phyloP scores from a whole-genome alignment of 306 rosid species.

The Medicago ruthenica region DNA sequence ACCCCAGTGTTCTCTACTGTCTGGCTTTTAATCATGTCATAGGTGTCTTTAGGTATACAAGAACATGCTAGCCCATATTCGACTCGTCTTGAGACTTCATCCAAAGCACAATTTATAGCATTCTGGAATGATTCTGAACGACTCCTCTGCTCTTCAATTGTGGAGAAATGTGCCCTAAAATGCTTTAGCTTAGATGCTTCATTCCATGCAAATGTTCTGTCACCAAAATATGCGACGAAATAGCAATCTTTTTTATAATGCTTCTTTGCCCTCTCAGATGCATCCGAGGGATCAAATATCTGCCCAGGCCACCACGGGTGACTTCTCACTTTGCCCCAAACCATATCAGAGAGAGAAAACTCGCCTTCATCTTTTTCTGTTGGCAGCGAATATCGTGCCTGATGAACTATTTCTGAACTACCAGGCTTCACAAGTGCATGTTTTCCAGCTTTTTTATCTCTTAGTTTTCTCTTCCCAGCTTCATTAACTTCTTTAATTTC shows the following conservation, averaged over 20 bases:
- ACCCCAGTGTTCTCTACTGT: constrained; percentile 83
- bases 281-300: constrained; percentile 80
- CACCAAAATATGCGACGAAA: constrained; percentile 97
- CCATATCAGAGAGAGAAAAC: constrained; percentile 79
- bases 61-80: constrained; percentile 81
- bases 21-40: constrained; percentile 64
- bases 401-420: constrained; percentile 44
- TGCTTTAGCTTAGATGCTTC: constrained; percentile 80
- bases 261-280: constrained; percentile 90
- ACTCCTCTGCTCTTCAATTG: constrained; percentile 71
- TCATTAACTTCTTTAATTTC: constrained; percentile 55
- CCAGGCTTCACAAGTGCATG: constrained; percentile 43
- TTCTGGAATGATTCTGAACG: constrained; percentile 80
- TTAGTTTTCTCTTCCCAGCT: constrained; percentile 40
- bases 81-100: constrained; percentile 82
- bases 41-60: constrained; percentile 69
- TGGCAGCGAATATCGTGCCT: constrained; percentile 62
- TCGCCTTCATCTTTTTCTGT: constrained; percentile 70
- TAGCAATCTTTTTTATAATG: constrained; percentile 80
- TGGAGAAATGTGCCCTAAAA: constrained; percentile 70
- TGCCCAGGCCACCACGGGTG: constrained; percentile 99
- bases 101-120: constrained; percentile 81
- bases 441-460: constrained; percentile 46
- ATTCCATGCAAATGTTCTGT: constrained; percentile 95
- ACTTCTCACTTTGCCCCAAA: constrained; percentile 98